phyloP scores from a whole-genome alignment of 2,329 filamentous ascomycete genomes.

The Penicillium janthinellum region DNA sequence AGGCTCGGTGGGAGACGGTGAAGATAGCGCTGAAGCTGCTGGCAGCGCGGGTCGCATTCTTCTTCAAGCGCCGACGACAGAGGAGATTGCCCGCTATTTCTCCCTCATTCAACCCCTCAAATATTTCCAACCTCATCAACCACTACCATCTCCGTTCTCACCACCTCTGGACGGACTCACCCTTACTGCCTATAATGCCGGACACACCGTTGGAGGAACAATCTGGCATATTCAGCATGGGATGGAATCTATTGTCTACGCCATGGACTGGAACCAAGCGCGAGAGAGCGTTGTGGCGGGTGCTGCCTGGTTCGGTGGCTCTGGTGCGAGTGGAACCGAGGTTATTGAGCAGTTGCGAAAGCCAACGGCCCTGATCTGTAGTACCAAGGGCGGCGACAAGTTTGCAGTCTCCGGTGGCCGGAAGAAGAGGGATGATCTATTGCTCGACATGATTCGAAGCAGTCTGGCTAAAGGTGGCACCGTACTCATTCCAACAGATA shows the following conservation, averaged over 20 bases:
- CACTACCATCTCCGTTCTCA: conserved; percentile 81
- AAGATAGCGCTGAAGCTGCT: conserved; percentile 35
- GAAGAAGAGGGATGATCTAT: conserved; percentile 79
- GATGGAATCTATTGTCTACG: conserved; percentile 94
- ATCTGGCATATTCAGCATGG: conserved; percentile 99
- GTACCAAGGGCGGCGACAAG: conserved; percentile 75
- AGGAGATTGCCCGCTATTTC: conserved; percentile 93
- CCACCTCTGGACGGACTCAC: conserved; percentile 87
- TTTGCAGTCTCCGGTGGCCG: conserved; percentile 70
- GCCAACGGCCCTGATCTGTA: conserved; percentile 91
- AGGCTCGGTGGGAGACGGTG: conserved; percentile 30
- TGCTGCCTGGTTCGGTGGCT: conserved; percentile 88
- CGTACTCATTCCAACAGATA: conserved; percentile 91
- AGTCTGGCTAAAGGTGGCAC: conserved; percentile 82
- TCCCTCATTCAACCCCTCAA: conserved; percentile 87
- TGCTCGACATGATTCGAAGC: conserved; percentile 78
- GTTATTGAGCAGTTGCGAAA: conserved; percentile 92
- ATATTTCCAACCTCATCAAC: conserved; percentile 95
- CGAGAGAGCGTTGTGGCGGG: conserved; percentile 92
- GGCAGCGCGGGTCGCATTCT: conserved; percentile 51
- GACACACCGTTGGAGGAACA: conserved; percentile 91
- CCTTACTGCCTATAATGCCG: conserved; percentile 94
- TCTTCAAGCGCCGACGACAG: conserved; percentile 70
- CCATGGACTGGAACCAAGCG: conserved; percentile 98
- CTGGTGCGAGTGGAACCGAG: conserved; percentile 77